Conservation (phyloP, 176 grass and related monocot species). For the Poa annua region DNA sequence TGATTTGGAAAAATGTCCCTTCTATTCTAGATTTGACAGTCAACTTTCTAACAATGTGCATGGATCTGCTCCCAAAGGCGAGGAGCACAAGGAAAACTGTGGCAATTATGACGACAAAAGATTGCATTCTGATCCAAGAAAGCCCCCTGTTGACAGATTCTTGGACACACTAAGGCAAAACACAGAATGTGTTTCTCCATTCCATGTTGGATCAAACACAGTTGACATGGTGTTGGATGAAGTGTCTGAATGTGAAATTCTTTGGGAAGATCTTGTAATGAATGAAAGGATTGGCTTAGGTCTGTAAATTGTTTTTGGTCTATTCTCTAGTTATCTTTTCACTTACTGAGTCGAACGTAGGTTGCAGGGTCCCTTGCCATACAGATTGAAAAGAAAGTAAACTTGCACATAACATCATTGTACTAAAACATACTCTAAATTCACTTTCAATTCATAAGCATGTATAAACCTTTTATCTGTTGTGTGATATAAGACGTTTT, state of each 20-base stretch:
- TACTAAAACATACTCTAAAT: conserved; percentile 24
- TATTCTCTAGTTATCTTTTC: conserved; percentile 14
- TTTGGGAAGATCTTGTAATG: conserved; percentile 84
- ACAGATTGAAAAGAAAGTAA: conserved; percentile 32
- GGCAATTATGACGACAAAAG: conserved; percentile 45
- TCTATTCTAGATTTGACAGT: conserved; percentile 43
- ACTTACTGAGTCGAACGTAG: conserved; percentile 14
- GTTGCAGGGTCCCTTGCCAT: conserved; percentile 1
- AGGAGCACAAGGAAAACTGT: conserved; percentile 56
- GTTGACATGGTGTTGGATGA: conserved; percentile 72
- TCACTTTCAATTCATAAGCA: conserved; percentile 18
- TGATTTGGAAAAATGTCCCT: conserved; percentile 44
- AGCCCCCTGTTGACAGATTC: conserved; percentile 57
- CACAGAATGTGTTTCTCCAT: conserved; percentile 52
- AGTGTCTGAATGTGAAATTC: conserved; percentile 88
- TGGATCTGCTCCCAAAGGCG: conserved; percentile 32
- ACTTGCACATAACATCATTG: conserved; percentile 23
- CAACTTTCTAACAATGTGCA: conserved; percentile 30
- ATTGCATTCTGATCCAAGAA: conserved; percentile 52
- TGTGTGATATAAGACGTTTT: conserved; percentile 2
- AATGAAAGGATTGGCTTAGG: conserved; percentile 96
- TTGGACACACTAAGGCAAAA: conserved; percentile 46
- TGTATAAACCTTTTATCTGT: conserved; percentile 25
- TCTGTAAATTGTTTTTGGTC: conserved; percentile 38
- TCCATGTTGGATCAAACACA: conserved; percentile 49